Conservation (phyloP, 2,329 filamentous ascomycete genomes). For the Colletotrichum higginsianum region DNA sequence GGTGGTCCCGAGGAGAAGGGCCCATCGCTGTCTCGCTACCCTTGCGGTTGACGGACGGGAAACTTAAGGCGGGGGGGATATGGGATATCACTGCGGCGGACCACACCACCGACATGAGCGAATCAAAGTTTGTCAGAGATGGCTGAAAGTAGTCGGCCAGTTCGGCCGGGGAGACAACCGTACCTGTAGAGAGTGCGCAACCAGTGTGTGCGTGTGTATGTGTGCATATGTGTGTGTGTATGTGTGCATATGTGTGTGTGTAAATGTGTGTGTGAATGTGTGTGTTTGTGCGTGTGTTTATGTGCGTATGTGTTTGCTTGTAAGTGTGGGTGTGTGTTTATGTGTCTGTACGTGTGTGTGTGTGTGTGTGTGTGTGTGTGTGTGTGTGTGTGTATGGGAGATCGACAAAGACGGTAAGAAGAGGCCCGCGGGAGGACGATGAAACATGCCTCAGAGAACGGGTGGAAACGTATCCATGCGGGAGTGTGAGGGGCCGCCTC, state of each 20-base stretch:
- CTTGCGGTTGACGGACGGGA: slow-evolving; percentile 12
- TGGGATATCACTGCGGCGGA: slow-evolving; percentile 3
- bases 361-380: too few species aligned
- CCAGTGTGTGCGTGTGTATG: too few species aligned
- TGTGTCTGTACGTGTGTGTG: too few species aligned
- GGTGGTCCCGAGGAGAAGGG: slow-evolving; percentile 12
- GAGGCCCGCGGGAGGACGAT: slow-evolving; percentile 25
- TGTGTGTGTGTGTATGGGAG: slow-evolving; percentile 22
- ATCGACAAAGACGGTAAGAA: slow-evolving; percentile 30
- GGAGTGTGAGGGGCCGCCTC: slow-evolving; percentile 16
- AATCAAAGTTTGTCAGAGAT: slow-evolving; percentile 5
- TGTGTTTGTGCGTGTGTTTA: too few species aligned
- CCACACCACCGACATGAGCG: slow-evolving; percentile 5
- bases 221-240: too few species aligned
- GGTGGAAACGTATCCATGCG: slow-evolving; percentile 39
- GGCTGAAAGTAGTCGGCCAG: too few species aligned
- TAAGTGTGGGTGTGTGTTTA: too few species aligned
- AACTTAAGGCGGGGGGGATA: not conserved
- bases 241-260: too few species aligned
- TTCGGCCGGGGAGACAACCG: too few species aligned
- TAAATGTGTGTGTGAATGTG: too few species aligned
- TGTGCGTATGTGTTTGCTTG: too few species aligned
- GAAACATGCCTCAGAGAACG: slow-evolving; percentile 40
- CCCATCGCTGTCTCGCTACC: slow-evolving; percentile 16
- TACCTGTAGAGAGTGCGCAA: not conserved